A percentile compares a stretch with the other conserved stretches of the same genome.
Evolutionary conservation across 169 alveolate genomes (phyloP).

Genomic region (Cryptosporidium tyzzeri): DNA sequence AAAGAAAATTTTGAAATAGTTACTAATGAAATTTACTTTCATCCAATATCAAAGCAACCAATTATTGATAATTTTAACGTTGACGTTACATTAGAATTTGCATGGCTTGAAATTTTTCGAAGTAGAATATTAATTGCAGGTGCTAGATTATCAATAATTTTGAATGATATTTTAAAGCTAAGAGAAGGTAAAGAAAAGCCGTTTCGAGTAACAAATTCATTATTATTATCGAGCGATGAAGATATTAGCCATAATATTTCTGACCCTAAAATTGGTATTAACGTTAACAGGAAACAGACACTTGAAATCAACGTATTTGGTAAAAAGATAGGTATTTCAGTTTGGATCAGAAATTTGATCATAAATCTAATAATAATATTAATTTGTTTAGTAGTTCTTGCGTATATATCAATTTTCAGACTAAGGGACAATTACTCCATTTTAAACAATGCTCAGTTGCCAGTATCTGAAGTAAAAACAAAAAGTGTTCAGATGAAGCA

Average conservation of each 20-base stretch:
- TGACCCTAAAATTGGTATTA: neutral
- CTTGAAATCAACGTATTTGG: slow-evolving; percentile 16
- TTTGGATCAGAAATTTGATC: slow-evolving; percentile 39
- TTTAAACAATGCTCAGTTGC: slow-evolving; percentile 3
- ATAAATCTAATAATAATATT: slow-evolving; percentile 18
- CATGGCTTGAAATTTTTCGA: slow-evolving; percentile 80
- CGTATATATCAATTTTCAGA: slow-evolving; percentile 26
- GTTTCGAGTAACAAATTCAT: slow-evolving; percentile 44
- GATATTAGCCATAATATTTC: slow-evolving; percentile 28
- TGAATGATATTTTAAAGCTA: slow-evolving; percentile 82
- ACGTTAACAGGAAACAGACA: neutral
- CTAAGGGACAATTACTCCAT: slow-evolving; percentile 18
- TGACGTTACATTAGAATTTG: slow-evolving; percentile 75
- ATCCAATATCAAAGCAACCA: slow-evolving; percentile 75
- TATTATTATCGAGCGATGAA: slow-evolving; percentile 43
- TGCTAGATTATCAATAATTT: slow-evolving; percentile 84
- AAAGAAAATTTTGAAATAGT: slow-evolving; percentile 80
- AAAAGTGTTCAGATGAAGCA: slow-evolving; percentile 62
- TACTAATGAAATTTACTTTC: slow-evolving; percentile 78
- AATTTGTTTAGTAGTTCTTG: slow-evolving; percentile 10
- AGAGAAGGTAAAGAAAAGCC: slow-evolving; percentile 74
- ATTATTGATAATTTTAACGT: slow-evolving; percentile 26
- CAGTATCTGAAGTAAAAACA: slow-evolving; percentile 5
- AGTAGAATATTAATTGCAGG: slow-evolving; percentile 87
- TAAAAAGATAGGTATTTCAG: slow-evolving; percentile 1